Conservation (phyloP, 352 stramenopile genomes). For the Pythium chondricola region DNA sequence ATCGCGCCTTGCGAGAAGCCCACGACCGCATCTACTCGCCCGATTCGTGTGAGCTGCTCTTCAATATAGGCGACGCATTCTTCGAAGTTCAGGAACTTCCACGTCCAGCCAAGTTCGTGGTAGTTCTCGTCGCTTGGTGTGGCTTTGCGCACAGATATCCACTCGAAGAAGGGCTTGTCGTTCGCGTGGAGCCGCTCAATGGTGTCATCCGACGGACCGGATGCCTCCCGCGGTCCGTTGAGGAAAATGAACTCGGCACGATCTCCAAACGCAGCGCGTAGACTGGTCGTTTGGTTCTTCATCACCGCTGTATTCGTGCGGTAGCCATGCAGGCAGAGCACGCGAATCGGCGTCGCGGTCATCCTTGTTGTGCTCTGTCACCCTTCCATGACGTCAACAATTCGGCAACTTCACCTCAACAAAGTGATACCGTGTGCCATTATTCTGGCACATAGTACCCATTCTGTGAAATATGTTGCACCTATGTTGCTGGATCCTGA, state of each 20-base stretch:
- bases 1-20: conserved; percentile 67
- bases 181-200: conserved; percentile 39
- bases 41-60: conserved; percentile 30
- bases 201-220: conserved; percentile 32
- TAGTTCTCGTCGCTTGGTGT: conserved; percentile 8
- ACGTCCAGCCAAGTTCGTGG: conserved; percentile 35
- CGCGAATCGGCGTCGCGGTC: conserved; percentile 24
- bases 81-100: conserved; percentile 41
- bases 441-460: not conserved
- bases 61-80: conserved; percentile 39
- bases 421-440: not conserved
- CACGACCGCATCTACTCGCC: conserved; percentile 52
- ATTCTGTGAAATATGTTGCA: not conserved
- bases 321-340: conserved; percentile 61
- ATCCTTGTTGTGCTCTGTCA: not conserved
- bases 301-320: conserved; percentile 52
- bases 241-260: conserved; percentile 55
- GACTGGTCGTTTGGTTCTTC: conserved; percentile 35
- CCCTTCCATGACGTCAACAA: not conserved
- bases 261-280: conserved; percentile 33
- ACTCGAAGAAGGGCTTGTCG: conserved; percentile 50
- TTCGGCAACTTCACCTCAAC: not conserved
- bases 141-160: conserved; percentile 24
- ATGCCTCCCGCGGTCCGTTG: conserved; percentile 38
- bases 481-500: not conserved